Percentiles rank a stretch among this genome's conserved stretches.
Conservation (phyloP, 805 yeast species). For the Pichia pseudocactophila region DNA sequence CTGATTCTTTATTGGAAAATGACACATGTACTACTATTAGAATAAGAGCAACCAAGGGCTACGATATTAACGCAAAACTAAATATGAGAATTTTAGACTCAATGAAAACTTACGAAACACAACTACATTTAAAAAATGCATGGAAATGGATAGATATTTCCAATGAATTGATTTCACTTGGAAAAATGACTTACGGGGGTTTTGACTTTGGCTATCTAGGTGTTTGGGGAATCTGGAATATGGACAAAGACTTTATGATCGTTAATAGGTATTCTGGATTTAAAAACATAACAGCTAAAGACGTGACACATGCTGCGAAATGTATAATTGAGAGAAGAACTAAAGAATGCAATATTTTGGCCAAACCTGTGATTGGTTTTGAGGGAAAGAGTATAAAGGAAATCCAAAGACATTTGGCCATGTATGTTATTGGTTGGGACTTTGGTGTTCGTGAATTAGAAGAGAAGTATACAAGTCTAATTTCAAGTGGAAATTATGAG, state of each 20-base stretch:
- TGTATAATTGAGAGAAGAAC: conserved; percentile 36
- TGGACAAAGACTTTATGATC: conserved; percentile 38
- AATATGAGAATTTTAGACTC: conserved; percentile 55
- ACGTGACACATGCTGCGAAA: conserved; percentile 41
- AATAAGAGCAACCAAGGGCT: conserved; percentile 62
- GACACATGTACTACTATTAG: conserved; percentile 72
- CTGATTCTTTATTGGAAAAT: conserved; percentile 39
- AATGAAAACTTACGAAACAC: conserved; percentile 41
- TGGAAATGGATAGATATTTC: conserved; percentile 91
- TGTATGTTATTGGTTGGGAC: conserved; percentile 88
- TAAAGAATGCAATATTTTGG: conserved; percentile 39
- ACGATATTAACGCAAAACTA: conserved; percentile 56
- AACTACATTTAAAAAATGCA: conserved; percentile 57
- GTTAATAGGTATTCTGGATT: conserved; percentile 35
- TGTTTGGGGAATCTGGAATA: conserved; percentile 84
- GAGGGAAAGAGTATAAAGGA: conserved; percentile 40
- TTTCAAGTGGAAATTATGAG: conserved; percentile 53
- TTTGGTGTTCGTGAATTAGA: conserved; percentile 70
- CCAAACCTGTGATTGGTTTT: conserved; percentile 33
- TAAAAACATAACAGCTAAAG: conserved; percentile 29
- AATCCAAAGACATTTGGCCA: conserved; percentile 66
- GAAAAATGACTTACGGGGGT: conserved; percentile 58
- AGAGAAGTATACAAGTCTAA: conserved; percentile 49
- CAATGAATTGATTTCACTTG: conserved; percentile 50
- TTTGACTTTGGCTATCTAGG: conserved; percentile 84